phyloP scores from a whole-genome alignment of 192 early-diverging fungal genomes.

The Kickxella alabastrina region DNA sequence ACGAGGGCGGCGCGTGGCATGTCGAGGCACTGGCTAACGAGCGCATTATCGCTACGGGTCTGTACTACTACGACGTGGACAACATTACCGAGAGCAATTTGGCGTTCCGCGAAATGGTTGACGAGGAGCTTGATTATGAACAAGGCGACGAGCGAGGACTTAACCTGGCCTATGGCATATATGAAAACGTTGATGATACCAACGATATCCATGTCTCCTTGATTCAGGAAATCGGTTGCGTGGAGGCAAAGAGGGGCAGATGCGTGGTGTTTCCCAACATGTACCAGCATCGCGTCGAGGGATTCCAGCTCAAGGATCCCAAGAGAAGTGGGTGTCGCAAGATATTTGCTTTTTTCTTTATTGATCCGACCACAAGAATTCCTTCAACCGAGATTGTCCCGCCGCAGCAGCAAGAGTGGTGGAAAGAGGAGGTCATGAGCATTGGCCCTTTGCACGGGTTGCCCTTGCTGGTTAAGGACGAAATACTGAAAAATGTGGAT shows the following conservation, averaged over 20 bases:
- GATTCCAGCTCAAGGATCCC: slow-evolving; percentile 11
- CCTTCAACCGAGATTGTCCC: slow-evolving; percentile 17
- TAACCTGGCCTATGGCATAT: neutral
- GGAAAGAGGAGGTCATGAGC: slow-evolving; percentile 1
- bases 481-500: slow-evolving; percentile 13
- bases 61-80: slow-evolving; percentile 15
- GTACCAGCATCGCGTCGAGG: slow-evolving; percentile 12
- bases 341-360: slow-evolving; percentile 25
- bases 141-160: neutral
- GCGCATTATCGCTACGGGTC: slow-evolving; percentile 9
- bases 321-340: slow-evolving; percentile 17
- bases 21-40: slow-evolving; percentile 10
- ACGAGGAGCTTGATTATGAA: neutral
- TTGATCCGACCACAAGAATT: slow-evolving; percentile 15
- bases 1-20: slow-evolving; percentile 13
- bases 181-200: neutral
- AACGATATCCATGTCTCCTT: slow-evolving; percentile 4
- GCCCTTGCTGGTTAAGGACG: slow-evolving; percentile 18
- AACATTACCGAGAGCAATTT: slow-evolving; percentile 11
- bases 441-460: slow-evolving; percentile 6
- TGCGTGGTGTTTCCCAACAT: slow-evolving; percentile 34
- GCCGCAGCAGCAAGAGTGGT: slow-evolving; percentile 21
- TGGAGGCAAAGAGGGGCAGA: slow-evolving; percentile 30
- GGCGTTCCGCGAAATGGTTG: slow-evolving; percentile 7
- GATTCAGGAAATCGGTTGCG: slow-evolving; percentile 20